Conservation (phyloP, 2,329 filamentous ascomycete species). For the Plenodomus tracheiphilus region DNA sequence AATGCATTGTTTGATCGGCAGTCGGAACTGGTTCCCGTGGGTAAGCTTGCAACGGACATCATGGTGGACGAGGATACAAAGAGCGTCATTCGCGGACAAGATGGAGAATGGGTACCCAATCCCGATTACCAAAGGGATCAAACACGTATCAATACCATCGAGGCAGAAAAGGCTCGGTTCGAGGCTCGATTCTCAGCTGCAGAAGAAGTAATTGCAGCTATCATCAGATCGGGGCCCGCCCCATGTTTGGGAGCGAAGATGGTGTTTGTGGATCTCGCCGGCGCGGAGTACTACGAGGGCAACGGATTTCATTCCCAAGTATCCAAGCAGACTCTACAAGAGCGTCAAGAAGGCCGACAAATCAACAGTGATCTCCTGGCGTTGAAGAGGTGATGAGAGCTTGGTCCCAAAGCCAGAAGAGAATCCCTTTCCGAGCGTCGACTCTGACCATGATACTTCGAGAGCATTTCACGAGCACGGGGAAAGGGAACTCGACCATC, state of each 20-base stretch:
- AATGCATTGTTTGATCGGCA: slow-evolving; percentile 48
- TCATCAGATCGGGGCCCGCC: slow-evolving; percentile 11
- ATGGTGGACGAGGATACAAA: slow-evolving; percentile 46
- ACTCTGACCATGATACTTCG: slow-evolving; percentile 51
- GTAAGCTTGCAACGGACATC: slow-evolving; percentile 48
- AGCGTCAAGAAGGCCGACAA: slow-evolving; percentile 48
- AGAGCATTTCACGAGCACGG: slow-evolving; percentile 39
- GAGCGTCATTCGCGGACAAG: slow-evolving; percentile 27
- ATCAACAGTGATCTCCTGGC: slow-evolving; percentile 53
- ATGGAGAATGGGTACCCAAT: slow-evolving; percentile 42
- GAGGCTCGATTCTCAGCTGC: slow-evolving; percentile 42
- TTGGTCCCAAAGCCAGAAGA: slow-evolving; percentile 33
- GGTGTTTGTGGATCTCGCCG: slow-evolving; percentile 53
- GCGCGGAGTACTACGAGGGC: slow-evolving; percentile 47
- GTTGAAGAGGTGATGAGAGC: slow-evolving; percentile 53
- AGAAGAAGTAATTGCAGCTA: slow-evolving; percentile 39
- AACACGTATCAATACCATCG: slow-evolving; percentile 45
- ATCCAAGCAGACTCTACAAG: slow-evolving; percentile 42
- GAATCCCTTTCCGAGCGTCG: slow-evolving; percentile 50
- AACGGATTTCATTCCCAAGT: not conserved
- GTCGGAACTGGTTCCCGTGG: slow-evolving; percentile 51
- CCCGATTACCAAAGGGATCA: slow-evolving; percentile 45
- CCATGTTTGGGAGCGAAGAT: slow-evolving; percentile 47
- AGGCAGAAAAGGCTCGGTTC: slow-evolving; percentile 44
- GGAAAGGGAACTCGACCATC: slow-evolving; percentile 39